Base-by-base conservation (phyloP, 129 eudicot genomes). In the Pittosporum tobira region DNA sequence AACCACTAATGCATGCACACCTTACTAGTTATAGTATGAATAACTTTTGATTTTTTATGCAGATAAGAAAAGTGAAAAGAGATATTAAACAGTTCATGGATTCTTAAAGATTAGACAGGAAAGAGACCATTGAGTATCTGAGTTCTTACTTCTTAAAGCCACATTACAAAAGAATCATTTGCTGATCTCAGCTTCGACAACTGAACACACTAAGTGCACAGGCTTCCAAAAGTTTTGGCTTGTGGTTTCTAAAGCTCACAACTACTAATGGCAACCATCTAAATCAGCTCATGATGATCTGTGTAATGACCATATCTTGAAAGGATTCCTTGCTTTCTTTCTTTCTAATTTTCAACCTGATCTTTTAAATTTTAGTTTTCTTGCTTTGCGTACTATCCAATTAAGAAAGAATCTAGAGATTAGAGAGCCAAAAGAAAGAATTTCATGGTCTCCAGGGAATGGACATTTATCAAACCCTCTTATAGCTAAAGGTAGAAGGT, bases 371-470 rank as follows among this genome's bases (percentile, higher is more conserved):
- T 61, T 64, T 73, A 61, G 69, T 72, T 51, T 78, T 56, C 56
- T 78, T 66, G 73, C 71, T 79, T 79, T 79, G 78, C 78, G 52
- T 71, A 79, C 72, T 57, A 79, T 70, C 75, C 85, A 79, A 81
- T 75, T 75, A 54, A 72, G 77, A 79, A 79, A 68, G 81, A 79
- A 75, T 57, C 31, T 79, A 79, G 72, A 79, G 81, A 69, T 68
- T 75, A 71, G 63, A 74, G 75, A 63, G 57, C 56, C 67, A 34
- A 70, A 62, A 70, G 75, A 70, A 69, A 62, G 69, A 62, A 61
- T 11, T 59, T 54, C 45, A 31, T 63, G 73, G 65, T 46, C 72
- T 62, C 56, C 66, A 66, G 65, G 58, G 77, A 76, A 64, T 72
- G 62, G 78, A 64, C 67, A 71, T 72, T 57, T 71, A 40, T 70